A percentile compares a stretch with the other conserved stretches of the same genome.
These are phyloP conservation scores for Cercophora sp. DNA, from an alignment of 495 filamentous ascomycete genomes.

Conservation along the genomic window DNA sequence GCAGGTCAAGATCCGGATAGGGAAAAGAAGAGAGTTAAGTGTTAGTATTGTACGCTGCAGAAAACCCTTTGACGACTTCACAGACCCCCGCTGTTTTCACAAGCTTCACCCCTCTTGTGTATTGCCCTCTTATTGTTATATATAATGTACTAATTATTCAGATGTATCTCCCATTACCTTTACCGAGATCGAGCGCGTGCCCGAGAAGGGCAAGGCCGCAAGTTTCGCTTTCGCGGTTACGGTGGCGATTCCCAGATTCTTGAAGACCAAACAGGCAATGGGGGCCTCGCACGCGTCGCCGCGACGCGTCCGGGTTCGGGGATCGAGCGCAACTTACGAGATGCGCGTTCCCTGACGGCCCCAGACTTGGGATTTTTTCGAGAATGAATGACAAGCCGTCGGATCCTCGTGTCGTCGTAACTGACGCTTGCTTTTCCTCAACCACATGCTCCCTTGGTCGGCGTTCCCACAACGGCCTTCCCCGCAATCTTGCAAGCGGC, in stretches of 20 bases:
- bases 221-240: no score
- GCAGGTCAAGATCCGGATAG: no score
- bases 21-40: no score
- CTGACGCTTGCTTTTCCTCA: not conserved
- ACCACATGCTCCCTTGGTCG: not conserved
- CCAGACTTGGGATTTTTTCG: not conserved
- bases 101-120: no score
- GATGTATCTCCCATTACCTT: no score
- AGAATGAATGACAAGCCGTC: not conserved
- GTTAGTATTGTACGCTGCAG: no score
- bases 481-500: not conserved
- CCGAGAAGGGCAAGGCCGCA: no score
- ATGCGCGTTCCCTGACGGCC: not conserved
- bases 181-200: no score
- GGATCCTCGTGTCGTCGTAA: not conserved
- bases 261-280: conserved; percentile 8
- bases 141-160: no score
- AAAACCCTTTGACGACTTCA: no score
- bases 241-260: conserved; percentile 25
- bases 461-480: not conserved
- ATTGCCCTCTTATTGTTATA: no score
- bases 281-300: not conserved
- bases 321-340: conserved; percentile 8
- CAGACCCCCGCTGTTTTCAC: no score
- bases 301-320: conserved; percentile 11